These are phyloP conservation scores for Echinosophora koreensis DNA, from an alignment of 306 rosid genomes.

Conservation along the genomic window DNA sequence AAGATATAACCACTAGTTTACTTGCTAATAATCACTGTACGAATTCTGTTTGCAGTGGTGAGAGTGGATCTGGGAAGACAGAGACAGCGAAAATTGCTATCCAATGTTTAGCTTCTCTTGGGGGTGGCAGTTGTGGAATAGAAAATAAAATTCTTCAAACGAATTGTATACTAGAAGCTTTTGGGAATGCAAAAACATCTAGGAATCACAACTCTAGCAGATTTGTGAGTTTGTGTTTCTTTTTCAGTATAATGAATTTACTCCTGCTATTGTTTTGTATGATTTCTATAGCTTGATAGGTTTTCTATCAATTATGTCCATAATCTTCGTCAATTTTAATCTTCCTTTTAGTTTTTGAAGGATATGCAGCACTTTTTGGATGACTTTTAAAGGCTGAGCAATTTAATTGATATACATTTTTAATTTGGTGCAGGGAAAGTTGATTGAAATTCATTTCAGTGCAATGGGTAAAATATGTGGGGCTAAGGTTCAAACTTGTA, in stretches of 20 bases:
- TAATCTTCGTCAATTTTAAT: background rate
- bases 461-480: constrained; percentile 74
- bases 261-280: constrained; percentile 37
- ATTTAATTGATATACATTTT: constrained; percentile 46
- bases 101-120: constrained; percentile 76
- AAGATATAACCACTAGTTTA: background rate
- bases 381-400: constrained; percentile 17
- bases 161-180: constrained; percentile 78
- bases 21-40: constrained; percentile 25
- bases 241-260: constrained; percentile 28
- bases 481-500: constrained; percentile 87
- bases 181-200: constrained; percentile 90
- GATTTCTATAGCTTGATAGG: constrained; percentile 22
- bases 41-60: constrained; percentile 72
- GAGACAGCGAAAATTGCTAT: constrained; percentile 85
- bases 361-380: constrained; percentile 39
- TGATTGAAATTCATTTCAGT: constrained; percentile 78
- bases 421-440: constrained; percentile 80
- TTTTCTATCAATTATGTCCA: constrained; percentile 29
- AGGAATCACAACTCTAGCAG: constrained; percentile 83
- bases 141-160: constrained; percentile 66
- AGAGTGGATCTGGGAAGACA: constrained; percentile 97
- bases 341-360: constrained; percentile 32
- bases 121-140: constrained; percentile 59
- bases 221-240: constrained; percentile 73